Evolutionary conservation across 345 rosid genomes (phyloP), one percentile per base, ranked within the genome.

Genomic region (Lumnitzera racemosa): DNA sequence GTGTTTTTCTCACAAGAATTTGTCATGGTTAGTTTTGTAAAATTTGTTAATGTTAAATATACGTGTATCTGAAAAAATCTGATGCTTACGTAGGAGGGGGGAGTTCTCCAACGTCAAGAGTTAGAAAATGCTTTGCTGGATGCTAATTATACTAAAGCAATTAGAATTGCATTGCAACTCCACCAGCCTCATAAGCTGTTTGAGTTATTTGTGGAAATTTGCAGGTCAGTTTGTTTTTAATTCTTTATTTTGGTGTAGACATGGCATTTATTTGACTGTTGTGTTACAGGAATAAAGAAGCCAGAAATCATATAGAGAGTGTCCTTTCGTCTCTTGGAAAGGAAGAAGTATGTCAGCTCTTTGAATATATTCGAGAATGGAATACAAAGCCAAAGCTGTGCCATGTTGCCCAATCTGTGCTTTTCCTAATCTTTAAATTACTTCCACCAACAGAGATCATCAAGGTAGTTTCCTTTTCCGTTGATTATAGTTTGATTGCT

Each of bases 341-440:
- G 14, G 96, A 90, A 74, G 90, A 94, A 63, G 67, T 78, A 20
- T 76, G 62, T 49, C 74, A 62, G 56, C 97, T 94, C 62, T 81
- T 94, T 66, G 90, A 83, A 70, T 94, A 94, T 51, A 65, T 80
- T 59, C 81, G 97, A 62, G 96, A 94, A 71, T 94, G 99, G 99
- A 94, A 94, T 67, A 79, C 95, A 49, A 88, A 90, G 71, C 97
- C 97, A 58, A 90, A 82, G 74, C 74, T 88, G 51, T 90, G 99
- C 61, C 96, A 87, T 63, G 78, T 90, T 58, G 99, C 96, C 50
- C 99, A 90, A 64, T 74, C 66, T 61, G 80, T 94, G 62, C 90
- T 94, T 47, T 90, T 77, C 78, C 73, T 59, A 75, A 69, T 85
- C 63, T 87, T 89, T 74, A 81, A 66, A 80, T 75, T 77, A 67